Evolutionary conservation across 108 stramenopile species (phyloP), one percentile per base, ranked within the genome.

Genomic region (Nannochloropsis granulata): DNA sequence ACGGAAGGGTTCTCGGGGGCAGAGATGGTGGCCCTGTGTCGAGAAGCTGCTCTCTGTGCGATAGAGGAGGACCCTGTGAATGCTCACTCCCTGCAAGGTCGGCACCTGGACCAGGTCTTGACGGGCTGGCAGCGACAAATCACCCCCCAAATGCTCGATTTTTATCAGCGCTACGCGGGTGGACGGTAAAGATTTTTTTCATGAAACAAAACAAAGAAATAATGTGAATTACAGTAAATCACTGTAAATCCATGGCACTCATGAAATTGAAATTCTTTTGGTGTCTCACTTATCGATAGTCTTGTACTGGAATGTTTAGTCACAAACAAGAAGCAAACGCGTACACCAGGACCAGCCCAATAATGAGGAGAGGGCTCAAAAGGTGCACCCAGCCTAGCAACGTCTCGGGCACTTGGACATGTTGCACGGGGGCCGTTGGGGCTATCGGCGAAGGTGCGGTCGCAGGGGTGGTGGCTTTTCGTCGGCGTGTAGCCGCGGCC

Each of bases 1-100:
- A 83, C 88, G 43, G 88, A 90, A 78, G 90, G 90, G 9, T 91
- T 89, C 88, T 91, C 90, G 44, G 90, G 90, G 12, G 90, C 90
- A 2, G 90, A 91, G 88, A 86, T 90, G 43, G 21, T 86, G 44
- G 89, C 90, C 2, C 79, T 90, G n/a, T 88, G 90, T 81, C 84
- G 85, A 25, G 90, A 90, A 44, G 90, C 90, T n/a, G 90, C 90
- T n/a, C 83, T 90, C 46, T 85, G 81, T 24, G 90, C 90, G 9
- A 19, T 90, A 24, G 90, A 88, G 78, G 87, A 87, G 16, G 86
- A 90, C 24, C 83, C 82, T 13, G 79, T 82, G 16, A 79, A 82
- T 10, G 45, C 78, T 23, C 23, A 84, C 13, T 34, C 84, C 25
- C 45, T 89, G 43, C 81, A 84, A n/a, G 43, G 80, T 23, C 43